Conservation (phyloP, 179 eudicot genomes). For the Corrigiola litoralis region DNA sequence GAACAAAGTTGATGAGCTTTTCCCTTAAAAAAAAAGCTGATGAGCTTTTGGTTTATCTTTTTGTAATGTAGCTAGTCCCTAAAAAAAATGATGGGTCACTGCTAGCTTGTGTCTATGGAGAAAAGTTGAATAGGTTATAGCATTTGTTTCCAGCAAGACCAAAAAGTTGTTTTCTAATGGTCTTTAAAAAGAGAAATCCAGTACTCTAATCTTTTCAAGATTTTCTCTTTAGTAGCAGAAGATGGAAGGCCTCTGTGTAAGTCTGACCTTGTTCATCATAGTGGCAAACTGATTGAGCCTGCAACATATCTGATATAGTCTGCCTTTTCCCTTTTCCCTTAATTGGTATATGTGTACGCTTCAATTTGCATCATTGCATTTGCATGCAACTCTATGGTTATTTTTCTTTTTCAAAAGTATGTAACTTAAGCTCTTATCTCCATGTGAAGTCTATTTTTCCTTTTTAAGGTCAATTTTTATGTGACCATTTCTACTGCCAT, state of each 20-base stretch:
- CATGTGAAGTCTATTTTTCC: neutral
- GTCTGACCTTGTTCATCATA: slow-evolving; percentile 34
- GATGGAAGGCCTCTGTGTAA: slow-evolving; percentile 17
- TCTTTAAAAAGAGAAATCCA: neutral
- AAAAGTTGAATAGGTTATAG: no score
- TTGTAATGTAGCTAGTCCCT: slow-evolving; percentile 34
- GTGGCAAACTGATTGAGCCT: slow-evolving; percentile 19
- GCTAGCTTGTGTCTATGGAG: slow-evolving; percentile 19
- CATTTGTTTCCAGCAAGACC: no score
- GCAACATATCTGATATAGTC: slow-evolving; percentile 29
- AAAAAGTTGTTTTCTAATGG: slow-evolving; percentile 1
- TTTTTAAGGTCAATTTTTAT: neutral
- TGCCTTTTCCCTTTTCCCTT: slow-evolving; percentile 14
- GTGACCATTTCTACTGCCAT: neutral
- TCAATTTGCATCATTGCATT: slow-evolving; percentile 2
- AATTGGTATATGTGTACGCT: neutral
- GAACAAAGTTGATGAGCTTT: slow-evolving; percentile 2
- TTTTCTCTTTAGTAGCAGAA: slow-evolving; percentile 14
- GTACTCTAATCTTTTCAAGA: slow-evolving; percentile 18
- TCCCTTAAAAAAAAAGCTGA: slow-evolving; percentile 10
- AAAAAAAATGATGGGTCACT: slow-evolving; percentile 54
- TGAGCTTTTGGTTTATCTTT: slow-evolving; percentile 24
- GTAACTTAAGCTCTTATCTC: neutral
- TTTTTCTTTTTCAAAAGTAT: neutral
- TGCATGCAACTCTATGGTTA: neutral